Percentiles rank a stretch among this genome's conserved stretches.
Conservation (phyloP, 257 asterid species). For the Plantago ovata region DNA sequence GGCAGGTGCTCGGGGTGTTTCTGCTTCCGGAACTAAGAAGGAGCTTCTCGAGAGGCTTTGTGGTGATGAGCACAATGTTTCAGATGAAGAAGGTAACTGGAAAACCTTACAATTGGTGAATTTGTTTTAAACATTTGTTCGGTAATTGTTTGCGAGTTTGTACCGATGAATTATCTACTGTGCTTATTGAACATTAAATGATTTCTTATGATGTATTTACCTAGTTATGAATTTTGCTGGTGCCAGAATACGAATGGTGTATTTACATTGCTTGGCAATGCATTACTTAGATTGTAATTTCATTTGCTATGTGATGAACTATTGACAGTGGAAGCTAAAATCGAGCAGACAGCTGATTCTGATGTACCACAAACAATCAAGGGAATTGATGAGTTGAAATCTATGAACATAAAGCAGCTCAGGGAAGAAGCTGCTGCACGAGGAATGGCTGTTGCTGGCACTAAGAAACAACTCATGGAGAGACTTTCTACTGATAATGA, state of each 20-base stretch:
- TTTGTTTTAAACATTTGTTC: not conserved
- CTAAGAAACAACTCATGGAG: constrained; percentile 62
- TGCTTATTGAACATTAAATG: not conserved
- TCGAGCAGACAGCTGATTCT: constrained; percentile 28
- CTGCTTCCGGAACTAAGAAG: constrained; percentile 56
- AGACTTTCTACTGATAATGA: constrained; percentile 47
- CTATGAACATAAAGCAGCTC: constrained; percentile 55
- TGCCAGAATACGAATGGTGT: not conserved
- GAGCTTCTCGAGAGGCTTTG: constrained; percentile 70
- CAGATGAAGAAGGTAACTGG: constrained; percentile 36
- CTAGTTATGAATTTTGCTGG: not conserved
- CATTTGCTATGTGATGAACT: not conserved
- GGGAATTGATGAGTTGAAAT: constrained; percentile 40
- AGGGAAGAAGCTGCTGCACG: constrained; percentile 49
- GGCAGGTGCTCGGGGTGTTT: constrained; percentile 54
- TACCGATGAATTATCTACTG: too few species aligned
- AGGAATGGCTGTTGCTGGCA: constrained; percentile 48
- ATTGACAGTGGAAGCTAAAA: constrained; percentile 26
- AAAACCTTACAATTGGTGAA: constrained; percentile 1
- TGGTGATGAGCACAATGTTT: constrained; percentile 22
- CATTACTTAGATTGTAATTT: not conserved
- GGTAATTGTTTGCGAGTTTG: not conserved
- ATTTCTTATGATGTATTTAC: not conserved
- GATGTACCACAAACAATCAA: constrained; percentile 27
- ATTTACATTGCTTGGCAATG: not conserved